Conservation (phyloP, 768 basidiomycete species). For the Punctularia strigosozonata region DNA sequence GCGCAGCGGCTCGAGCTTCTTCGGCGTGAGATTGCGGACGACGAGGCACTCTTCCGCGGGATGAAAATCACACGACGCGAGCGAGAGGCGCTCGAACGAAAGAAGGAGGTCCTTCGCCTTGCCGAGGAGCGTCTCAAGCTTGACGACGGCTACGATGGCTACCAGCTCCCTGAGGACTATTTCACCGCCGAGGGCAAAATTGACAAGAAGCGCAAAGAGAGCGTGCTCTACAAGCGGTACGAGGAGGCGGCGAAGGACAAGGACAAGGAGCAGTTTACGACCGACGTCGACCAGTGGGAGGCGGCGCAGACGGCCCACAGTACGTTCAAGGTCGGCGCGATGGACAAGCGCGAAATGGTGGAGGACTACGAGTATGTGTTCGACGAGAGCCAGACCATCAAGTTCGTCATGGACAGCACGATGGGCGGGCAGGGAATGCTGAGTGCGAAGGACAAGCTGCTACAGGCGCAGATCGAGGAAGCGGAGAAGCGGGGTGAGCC, state of each 20-base stretch:
- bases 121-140: conserved; percentile 93
- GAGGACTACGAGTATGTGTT: conserved; percentile 97
- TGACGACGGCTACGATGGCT: conserved; percentile 93
- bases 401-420: conserved; percentile 80
- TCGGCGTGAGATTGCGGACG: conserved; percentile 87
- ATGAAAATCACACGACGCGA: conserved; percentile 88
- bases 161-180: conserved; percentile 95
- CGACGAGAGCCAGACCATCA: conserved; percentile 93
- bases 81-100: conserved; percentile 67
- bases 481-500: conserved; percentile 77
- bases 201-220: conserved; percentile 91
- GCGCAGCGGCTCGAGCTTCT: conserved; percentile 91
- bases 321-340: conserved; percentile 80
- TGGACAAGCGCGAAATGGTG: conserved; percentile 75
- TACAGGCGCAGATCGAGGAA: conserved; percentile 83
- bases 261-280: conserved; percentile 63
- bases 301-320: conserved; percentile 81
- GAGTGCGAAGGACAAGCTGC: conserved; percentile 74
- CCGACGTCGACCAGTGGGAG: conserved; percentile 98
- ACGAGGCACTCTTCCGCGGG: conserved; percentile 80
- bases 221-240: conserved; percentile 87
- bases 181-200: conserved; percentile 98
- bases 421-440: conserved; percentile 56
- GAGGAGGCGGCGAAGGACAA: conserved; percentile 73
- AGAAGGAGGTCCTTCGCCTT: conserved; percentile 83